Conservation (phyloP, 2,329 filamentous ascomycete species). For the Beauveria sp. region DNA sequence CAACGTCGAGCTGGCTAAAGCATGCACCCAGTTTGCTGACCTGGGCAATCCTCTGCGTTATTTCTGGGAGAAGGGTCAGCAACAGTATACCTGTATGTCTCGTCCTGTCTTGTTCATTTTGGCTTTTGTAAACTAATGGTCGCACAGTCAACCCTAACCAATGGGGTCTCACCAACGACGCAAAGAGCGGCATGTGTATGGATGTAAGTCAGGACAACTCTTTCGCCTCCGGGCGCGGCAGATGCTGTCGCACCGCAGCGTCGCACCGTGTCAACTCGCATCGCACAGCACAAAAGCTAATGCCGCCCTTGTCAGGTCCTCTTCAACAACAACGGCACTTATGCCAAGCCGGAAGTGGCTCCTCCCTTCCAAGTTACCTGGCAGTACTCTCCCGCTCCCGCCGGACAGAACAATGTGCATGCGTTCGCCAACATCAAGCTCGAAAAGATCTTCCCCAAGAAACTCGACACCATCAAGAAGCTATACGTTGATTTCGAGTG, state of each 20-base stretch:
- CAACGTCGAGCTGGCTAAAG: slow-evolving; percentile 25
- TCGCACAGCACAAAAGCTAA: slow-evolving; percentile 7
- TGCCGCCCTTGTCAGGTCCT: slow-evolving; percentile 32
- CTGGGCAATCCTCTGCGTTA: slow-evolving; percentile 31
- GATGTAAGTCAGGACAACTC: slow-evolving; percentile 34
- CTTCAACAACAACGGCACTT: slow-evolving; percentile 42
- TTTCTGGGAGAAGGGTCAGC: slow-evolving; percentile 25
- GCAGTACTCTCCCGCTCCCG: slow-evolving; percentile 34
- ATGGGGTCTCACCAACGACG: slow-evolving; percentile 37
- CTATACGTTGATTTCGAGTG: slow-evolving; percentile 40
- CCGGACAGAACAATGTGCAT: slow-evolving; percentile 39
- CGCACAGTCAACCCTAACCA: slow-evolving; percentile 48
- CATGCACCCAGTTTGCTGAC: slow-evolving; percentile 38
- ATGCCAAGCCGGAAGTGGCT: slow-evolving; percentile 36
- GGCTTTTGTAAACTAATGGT: not conserved
- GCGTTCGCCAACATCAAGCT: slow-evolving; percentile 48
- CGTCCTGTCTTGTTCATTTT: not conserved
- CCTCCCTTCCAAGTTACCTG: slow-evolving; percentile 46
- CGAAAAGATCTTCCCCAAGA: slow-evolving; percentile 35
- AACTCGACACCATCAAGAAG: slow-evolving; percentile 29
- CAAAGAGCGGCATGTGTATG: slow-evolving; percentile 39
- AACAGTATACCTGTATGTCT: slow-evolving; percentile 38
- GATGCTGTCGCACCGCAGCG: not conserved
- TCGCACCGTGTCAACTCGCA: not conserved
- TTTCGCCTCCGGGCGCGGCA: not conserved